Conservation (phyloP, 495 filamentous ascomycete species). For the Talaromyces liani region DNA sequence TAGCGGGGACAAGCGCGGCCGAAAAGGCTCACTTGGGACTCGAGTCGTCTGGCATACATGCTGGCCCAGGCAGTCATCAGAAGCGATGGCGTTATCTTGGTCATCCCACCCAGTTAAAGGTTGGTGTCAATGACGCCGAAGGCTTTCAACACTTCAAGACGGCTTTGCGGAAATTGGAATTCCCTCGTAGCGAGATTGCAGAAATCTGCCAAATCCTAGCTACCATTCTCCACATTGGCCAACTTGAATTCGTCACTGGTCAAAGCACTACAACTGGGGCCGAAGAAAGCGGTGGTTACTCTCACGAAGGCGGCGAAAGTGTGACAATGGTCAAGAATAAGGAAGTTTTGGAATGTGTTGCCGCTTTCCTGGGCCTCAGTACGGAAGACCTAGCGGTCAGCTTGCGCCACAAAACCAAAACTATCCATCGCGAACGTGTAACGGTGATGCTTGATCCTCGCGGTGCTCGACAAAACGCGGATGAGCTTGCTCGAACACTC, state of each 20-base stretch:
- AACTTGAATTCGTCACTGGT: conserved; percentile 80
- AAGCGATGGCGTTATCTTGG: conserved; percentile 94
- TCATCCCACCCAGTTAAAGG: conserved; percentile 91
- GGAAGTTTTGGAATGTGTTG: conserved; percentile 76
- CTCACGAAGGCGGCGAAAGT: conserved; percentile 84
- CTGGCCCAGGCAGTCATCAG: conserved; percentile 37
- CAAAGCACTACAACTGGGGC: conserved; percentile 69
- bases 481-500: conserved; percentile 85
- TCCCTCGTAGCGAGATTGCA: conserved; percentile 86
- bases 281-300: conserved; percentile 93
- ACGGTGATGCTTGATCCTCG: conserved; percentile 94
- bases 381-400: conserved; percentile 75
- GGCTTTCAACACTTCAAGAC: conserved; percentile 98
- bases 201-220: conserved; percentile 94
- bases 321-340: conserved; percentile 87
- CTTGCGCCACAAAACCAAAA: conserved; percentile 91
- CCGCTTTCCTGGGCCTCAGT: conserved; percentile 83
- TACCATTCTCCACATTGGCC: conserved; percentile 87
- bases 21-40: conserved; percentile 88
- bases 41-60: conserved; percentile 43
- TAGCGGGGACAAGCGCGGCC: conserved; percentile 82
- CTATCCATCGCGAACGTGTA: conserved; percentile 86
- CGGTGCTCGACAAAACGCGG: conserved; percentile 83
- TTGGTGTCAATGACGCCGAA: conserved; percentile 91
- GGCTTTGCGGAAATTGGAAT: conserved; percentile 86